These are phyloP conservation scores for Gaillardinia entomophila DNA, from an alignment of 805 yeast genomes.

Conservation along the genomic window DNA sequence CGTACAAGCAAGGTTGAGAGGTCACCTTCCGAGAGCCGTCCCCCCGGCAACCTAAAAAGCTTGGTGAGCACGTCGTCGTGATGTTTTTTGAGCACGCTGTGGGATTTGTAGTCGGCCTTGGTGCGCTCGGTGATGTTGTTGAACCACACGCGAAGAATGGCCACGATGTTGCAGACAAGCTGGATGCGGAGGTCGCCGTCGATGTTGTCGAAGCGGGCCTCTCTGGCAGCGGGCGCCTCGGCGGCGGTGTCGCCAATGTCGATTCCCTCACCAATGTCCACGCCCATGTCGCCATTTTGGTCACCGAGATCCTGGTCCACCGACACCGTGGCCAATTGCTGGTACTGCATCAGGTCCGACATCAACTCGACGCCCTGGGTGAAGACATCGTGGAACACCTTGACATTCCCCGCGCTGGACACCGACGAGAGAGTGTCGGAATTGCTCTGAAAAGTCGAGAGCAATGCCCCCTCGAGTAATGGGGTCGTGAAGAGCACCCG, in stretches of 20 bases:
- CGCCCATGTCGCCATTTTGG: slow-evolving; percentile 10
- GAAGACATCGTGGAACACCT: slow-evolving; percentile 10
- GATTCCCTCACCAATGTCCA: slow-evolving; percentile 17
- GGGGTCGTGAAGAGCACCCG: slow-evolving; percentile 16
- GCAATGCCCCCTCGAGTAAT: slow-evolving; percentile 17
- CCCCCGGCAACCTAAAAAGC: slow-evolving; percentile 15
- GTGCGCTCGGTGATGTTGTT: slow-evolving; percentile 7
- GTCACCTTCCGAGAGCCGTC: slow-evolving; percentile 8
- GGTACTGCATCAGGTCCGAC: slow-evolving; percentile 14
- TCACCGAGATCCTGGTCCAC: background rate
- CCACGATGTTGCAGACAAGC: slow-evolving; percentile 16
- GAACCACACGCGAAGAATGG: slow-evolving; percentile 18
- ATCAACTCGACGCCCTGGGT: slow-evolving; percentile 14
- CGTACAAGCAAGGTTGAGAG: slow-evolving; percentile 10
- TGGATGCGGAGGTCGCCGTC: slow-evolving; percentile 17
- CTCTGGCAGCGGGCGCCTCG: background rate
- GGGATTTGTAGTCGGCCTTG: slow-evolving; percentile 3
- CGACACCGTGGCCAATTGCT: no score
- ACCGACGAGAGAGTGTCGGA: slow-evolving; percentile 5
- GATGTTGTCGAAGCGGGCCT: slow-evolving; percentile 8
- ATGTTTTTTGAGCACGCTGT: slow-evolving; percentile 1
- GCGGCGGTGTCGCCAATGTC: slow-evolving; percentile 11
- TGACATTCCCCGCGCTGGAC: background rate
- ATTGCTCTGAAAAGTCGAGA: slow-evolving; percentile 16
- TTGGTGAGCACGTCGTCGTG: slow-evolving; percentile 7